Evolutionary conservation across 163 green algal genomes (phyloP).

Genomic region (Scenedesmus sp.): DNA sequence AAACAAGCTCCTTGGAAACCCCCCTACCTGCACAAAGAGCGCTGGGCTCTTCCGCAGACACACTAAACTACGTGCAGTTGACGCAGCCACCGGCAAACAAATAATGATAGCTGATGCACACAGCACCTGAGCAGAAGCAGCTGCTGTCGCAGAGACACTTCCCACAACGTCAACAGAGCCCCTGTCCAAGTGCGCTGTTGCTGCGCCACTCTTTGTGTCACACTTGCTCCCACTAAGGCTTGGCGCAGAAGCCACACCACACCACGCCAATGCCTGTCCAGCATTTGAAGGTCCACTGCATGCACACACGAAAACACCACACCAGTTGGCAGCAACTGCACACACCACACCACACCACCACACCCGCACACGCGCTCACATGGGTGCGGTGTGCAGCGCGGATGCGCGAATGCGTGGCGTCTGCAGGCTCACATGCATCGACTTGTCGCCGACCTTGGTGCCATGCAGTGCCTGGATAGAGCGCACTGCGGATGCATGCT

Average conservation of each 20-base stretch:
- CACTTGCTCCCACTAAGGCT: neutral
- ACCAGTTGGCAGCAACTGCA: neutral
- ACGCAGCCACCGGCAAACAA: neutral
- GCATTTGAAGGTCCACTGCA: neutral
- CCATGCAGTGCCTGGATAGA: slow-evolving; percentile 47
- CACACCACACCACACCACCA: neutral
- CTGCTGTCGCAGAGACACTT: neutral
- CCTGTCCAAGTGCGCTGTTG: neutral
- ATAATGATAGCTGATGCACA: neutral
- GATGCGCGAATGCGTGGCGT: slow-evolving; percentile 49
- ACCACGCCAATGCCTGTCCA: neutral
- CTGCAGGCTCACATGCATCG: slow-evolving; percentile 64
- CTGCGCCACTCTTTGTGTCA: too few species aligned
- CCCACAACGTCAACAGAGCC: neutral
- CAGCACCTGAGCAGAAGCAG: neutral
- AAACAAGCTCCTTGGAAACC: neutral
- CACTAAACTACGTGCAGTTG: neutral
- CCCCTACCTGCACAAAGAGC: too few species aligned
- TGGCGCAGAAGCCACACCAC: neutral
- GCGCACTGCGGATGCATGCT: slow-evolving; percentile 36
- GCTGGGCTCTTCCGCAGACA: neutral
- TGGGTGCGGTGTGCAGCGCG: slow-evolving; percentile 17
- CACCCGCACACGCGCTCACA: neutral
- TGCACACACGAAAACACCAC: too few species aligned
- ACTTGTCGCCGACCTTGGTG: slow-evolving; percentile 55